phyloP scores from a whole-genome alignment of 2,329 filamentous ascomycete genomes.

The Xylaria digitata region DNA sequence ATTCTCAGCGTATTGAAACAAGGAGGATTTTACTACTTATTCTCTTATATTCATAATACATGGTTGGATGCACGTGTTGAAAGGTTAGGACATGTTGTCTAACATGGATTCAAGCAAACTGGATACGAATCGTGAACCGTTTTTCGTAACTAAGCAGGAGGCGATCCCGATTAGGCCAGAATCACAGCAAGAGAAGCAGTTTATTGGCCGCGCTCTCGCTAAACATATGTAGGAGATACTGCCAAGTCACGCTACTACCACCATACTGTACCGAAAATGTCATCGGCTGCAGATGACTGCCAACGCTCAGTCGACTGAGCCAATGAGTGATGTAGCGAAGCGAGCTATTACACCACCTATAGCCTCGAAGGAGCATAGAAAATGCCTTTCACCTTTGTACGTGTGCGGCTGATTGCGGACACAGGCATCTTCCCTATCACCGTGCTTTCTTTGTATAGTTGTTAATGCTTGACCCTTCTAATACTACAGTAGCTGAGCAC shows the following conservation, averaged over 20 bases:
- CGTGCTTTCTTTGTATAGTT: background rate
- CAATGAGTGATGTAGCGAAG: constrained; percentile 30
- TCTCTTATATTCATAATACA: no score
- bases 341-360: constrained; percentile 11
- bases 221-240: constrained; percentile 13
- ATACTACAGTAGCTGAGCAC: no score
- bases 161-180: constrained; percentile 30
- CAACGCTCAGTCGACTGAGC: constrained; percentile 12
- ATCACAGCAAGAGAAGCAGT: constrained; percentile 1
- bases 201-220: constrained; percentile 35
- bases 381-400: background rate
- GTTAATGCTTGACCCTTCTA: no score
- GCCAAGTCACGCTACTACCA: constrained; percentile 16
- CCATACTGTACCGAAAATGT: constrained; percentile 1
- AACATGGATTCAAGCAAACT: background rate
- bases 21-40: background rate
- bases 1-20: background rate
- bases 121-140: constrained; percentile 16
- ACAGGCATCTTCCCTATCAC: background rate
- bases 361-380: background rate
- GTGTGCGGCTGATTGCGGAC: constrained; percentile 15
- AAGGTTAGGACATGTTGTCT: no score
- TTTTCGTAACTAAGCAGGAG: background rate
- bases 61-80: no score
- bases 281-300: constrained; percentile 10